Evolutionary conservation across 1,284 basidiomycete species (phyloP).

Genomic region (Butyriboletus appendiculatus): DNA sequence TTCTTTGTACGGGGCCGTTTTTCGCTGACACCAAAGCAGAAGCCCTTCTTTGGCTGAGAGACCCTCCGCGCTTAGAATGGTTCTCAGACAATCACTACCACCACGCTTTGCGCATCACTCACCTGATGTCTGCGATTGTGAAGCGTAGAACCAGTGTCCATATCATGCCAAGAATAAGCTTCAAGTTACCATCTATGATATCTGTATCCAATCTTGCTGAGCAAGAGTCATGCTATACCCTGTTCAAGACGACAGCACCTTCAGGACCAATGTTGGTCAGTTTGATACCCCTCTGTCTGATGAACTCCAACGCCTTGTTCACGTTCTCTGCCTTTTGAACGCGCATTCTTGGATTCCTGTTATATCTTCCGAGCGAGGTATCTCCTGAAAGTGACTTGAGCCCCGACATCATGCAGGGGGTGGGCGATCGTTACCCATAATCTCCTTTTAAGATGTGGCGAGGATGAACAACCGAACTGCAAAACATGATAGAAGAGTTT

Average conservation of each 20-base stretch:
- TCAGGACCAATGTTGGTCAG: slow-evolving; percentile 97
- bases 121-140: slow-evolving; percentile 98
- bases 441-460: slow-evolving; percentile 59
- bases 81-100: slow-evolving; percentile 17
- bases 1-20: slow-evolving; percentile 89
- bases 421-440: slow-evolving; percentile 68
- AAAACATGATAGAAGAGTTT: neutral
- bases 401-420: neutral
- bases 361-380: slow-evolving; percentile 88
- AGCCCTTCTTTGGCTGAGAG: slow-evolving; percentile 96
- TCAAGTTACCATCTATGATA: slow-evolving; percentile 97
- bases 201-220: slow-evolving; percentile 49
- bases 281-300: slow-evolving; percentile 92
- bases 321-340: slow-evolving; percentile 99
- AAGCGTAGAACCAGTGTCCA: slow-evolving; percentile 98
- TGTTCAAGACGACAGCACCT: slow-evolving; percentile 47
- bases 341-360: slow-evolving; percentile 86
- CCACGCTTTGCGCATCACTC: slow-evolving; percentile 26
- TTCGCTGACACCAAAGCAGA: slow-evolving; percentile 96
- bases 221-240: neutral
- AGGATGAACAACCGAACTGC: neutral
- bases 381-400: slow-evolving; percentile 58
- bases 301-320: slow-evolving; percentile 94
- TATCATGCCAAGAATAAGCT: slow-evolving; percentile 98
- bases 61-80: slow-evolving; percentile 81